These are phyloP conservation scores for Deinandra increscens DNA, from an alignment of 129 eudicot genomes.

Conservation along the genomic window DNA sequence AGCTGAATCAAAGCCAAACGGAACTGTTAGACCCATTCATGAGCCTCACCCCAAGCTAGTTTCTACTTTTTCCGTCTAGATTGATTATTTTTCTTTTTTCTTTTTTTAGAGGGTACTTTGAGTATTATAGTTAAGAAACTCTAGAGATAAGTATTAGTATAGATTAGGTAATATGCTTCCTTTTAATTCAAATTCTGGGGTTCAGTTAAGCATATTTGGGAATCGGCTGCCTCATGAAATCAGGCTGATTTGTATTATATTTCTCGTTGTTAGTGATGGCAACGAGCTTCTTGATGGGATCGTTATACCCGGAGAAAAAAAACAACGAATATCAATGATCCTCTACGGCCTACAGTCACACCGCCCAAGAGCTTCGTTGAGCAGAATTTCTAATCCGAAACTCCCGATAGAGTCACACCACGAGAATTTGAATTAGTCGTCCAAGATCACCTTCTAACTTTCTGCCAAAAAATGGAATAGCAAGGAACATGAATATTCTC, in stretches of 20 bases:
- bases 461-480: not conserved
- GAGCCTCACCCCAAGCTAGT: not conserved
- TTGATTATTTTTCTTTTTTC: too few species aligned
- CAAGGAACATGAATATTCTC: not conserved
- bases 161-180: not conserved
- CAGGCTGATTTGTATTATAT: not conserved
- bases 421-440: not conserved
- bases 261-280: not conserved
- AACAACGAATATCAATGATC: not conserved
- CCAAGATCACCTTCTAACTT: slow-evolving; percentile 5
- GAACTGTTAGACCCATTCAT: slow-evolving; percentile 7
- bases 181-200: not conserved
- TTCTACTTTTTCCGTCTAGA: not conserved
- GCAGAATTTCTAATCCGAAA: not conserved
- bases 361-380: not conserved
- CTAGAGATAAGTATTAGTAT: not conserved
- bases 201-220: not conserved
- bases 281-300: not conserved
- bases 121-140: not conserved
- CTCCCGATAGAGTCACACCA: slow-evolving; percentile 4
- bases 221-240: not conserved
- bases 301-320: not conserved
- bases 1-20: not conserved
- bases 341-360: not conserved
- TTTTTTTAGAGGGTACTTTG: not conserved